These are phyloP conservation scores for Saccharum hybrid DNA, from an alignment of 202 grass and related monocot genomes.

Conservation along the genomic window DNA sequence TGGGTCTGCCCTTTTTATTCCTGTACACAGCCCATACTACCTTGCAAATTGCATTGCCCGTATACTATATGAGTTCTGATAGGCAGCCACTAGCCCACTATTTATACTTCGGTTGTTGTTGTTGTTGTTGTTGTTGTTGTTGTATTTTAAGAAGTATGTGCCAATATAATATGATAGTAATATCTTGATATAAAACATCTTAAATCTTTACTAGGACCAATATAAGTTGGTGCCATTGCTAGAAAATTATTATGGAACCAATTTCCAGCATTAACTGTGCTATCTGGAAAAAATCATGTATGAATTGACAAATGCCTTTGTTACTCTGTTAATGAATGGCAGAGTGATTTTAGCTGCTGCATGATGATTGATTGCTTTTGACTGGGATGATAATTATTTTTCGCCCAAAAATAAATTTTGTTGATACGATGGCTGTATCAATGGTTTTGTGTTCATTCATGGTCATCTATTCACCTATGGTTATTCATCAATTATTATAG, in stretches of 20 bases:
- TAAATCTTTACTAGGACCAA: conserved; percentile 9
- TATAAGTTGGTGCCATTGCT: not conserved
- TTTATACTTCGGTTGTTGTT: too few species aligned
- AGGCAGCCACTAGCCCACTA: not conserved
- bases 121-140: too few species aligned
- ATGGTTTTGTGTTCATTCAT: not conserved
- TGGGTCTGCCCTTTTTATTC: too few species aligned
- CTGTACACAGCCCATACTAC: conserved; percentile 11
- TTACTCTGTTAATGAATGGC: not conserved
- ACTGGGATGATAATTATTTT: not conserved
- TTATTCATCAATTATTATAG: conserved; percentile 15
- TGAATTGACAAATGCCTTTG: conserved; percentile 1
- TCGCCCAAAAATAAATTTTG: not conserved
- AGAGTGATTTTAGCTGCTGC: conserved; percentile 8
- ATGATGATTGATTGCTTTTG: not conserved
- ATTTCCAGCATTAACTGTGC: conserved; percentile 7
- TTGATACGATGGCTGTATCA: not conserved
- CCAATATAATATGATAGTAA: not conserved
- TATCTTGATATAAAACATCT: conserved; percentile 13
- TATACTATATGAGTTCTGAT: not conserved
- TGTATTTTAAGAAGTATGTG: not conserved
- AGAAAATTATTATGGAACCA: conserved; percentile 7
- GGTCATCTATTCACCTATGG: not conserved
- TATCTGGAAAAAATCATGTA: not conserved
- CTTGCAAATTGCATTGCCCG: not conserved